Evolutionary conservation across 306 rosid genomes (phyloP).

Genomic region (Crotalaria pallida): DNA sequence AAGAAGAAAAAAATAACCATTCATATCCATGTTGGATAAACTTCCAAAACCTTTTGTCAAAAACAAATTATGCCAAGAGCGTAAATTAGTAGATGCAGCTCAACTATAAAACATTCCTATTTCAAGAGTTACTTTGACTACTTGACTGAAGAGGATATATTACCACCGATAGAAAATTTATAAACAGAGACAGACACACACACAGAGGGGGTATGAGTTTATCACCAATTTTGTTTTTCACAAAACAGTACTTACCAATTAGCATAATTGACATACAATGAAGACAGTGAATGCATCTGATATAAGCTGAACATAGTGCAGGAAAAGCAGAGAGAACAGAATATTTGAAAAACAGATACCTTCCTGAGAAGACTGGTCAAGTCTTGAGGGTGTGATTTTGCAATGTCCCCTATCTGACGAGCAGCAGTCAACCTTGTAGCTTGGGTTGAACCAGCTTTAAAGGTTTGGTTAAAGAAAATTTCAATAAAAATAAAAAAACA

Average conservation of each 20-base stretch:
- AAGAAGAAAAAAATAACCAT: neutral
- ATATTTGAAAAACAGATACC: conserved; percentile 35
- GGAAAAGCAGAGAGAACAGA: neutral
- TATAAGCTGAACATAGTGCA: neutral
- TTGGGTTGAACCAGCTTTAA: conserved; percentile 93
- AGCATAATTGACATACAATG: neutral
- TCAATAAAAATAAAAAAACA: neutral
- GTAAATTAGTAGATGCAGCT: neutral
- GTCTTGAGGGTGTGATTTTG: conserved; percentile 93
- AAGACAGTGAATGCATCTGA: neutral
- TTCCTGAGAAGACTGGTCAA: conserved; percentile 73
- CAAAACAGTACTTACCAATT: neutral
- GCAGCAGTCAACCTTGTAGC: conserved; percentile 95
- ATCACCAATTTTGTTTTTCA: neutral
- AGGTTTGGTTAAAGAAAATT: conserved; percentile 48
- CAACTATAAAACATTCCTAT: neutral
- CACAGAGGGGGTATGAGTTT: neutral
- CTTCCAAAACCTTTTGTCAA: conserved; percentile 1
- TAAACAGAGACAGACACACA: neutral
- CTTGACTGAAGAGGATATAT: too few relatives aligned
- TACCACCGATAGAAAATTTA: neutral
- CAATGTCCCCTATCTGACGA: conserved; percentile 96
- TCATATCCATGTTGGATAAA: neutral
- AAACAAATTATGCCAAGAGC: neutral
- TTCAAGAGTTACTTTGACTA: neutral